These are phyloP conservation scores for Backusella tuberculispora DNA, from an alignment of 192 early-diverging fungal genomes.

Conservation along the genomic window DNA sequence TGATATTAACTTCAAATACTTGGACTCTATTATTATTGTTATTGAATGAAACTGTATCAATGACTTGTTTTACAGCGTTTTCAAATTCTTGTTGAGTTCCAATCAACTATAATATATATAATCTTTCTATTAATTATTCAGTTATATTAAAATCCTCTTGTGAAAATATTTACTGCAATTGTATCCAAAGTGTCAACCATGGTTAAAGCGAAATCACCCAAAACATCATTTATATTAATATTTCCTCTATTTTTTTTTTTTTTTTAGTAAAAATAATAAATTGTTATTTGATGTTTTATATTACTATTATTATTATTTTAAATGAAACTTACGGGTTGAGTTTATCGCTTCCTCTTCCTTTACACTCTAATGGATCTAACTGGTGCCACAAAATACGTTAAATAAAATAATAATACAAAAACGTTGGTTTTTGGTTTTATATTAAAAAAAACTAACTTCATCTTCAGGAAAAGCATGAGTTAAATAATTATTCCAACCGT, in stretches of 20 bases:
- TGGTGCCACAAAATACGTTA: not conserved
- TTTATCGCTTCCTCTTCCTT: conserved; percentile 72
- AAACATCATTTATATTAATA: conserved; percentile 85
- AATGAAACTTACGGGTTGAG: conserved; percentile 54
- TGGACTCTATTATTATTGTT: conserved; percentile 85
- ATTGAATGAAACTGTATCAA: conserved; percentile 74
- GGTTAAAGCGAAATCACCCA: conserved; percentile 92
- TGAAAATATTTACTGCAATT: conserved; percentile 59
- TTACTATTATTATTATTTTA: not conserved
- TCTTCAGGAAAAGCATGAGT: conserved; percentile 87
- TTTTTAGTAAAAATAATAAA: conserved; percentile 8
- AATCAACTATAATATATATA: conserved; percentile 53
- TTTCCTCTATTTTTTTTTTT: conserved; percentile 34
- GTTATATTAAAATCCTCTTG: not conserved
- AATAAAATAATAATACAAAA: not conserved
- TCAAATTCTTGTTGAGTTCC: conserved; percentile 70
- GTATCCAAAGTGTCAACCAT: conserved; percentile 91
- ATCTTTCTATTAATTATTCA: not conserved
- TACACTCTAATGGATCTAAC: conserved; percentile 85
- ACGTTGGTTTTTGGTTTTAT: not conserved
- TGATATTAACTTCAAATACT: conserved; percentile 95
- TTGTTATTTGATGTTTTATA: not conserved
- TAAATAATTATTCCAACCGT: conserved; percentile 82
- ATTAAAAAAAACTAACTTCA: conserved; percentile 50
- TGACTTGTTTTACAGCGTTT: conserved; percentile 60